These are phyloP conservation scores for Oryza brachyantha DNA, from an alignment of 176 grass and related monocot species.

Conservation along the genomic window DNA sequence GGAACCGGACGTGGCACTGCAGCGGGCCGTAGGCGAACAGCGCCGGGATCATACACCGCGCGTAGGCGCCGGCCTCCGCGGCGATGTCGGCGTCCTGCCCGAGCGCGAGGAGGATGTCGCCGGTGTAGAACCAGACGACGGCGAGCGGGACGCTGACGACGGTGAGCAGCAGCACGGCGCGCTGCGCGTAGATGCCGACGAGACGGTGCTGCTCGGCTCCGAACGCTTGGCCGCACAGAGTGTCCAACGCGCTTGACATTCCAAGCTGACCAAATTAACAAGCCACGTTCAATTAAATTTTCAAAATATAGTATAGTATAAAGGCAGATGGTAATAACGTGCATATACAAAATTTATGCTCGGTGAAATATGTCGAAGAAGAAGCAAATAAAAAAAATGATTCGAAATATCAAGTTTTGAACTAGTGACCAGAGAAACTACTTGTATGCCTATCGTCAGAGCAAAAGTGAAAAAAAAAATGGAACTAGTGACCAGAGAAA, in stretches of 20 bases:
- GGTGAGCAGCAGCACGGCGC: constrained; percentile 52
- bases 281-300: no score
- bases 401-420: no score
- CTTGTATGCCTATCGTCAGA: no score
- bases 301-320: no score
- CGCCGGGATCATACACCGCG: constrained; percentile 54
- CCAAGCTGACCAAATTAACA: constrained; percentile 4
- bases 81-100: constrained; percentile 51
- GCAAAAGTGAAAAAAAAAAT: no score
- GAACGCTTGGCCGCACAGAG: constrained; percentile 36
- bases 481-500: no score
- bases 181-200: constrained; percentile 53
- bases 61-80: constrained; percentile 40
- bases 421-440: no score
- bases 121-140: constrained; percentile 40
- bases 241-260: constrained; percentile 31
- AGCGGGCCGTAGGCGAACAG: constrained; percentile 45
- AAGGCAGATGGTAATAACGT: no score
- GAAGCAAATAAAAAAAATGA: no score
- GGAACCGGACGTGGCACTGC: constrained; percentile 29
- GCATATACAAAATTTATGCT: no score
- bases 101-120: constrained; percentile 41
- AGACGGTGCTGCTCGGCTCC: constrained; percentile 38
- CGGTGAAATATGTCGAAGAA: no score
- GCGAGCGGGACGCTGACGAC: constrained; percentile 37